Percentiles rank a stretch among this genome's conserved stretches.
These are phyloP conservation scores for Phlebiopsis flavidoalba DNA, from an alignment of 768 basidiomycete species.

Conservation along the genomic window DNA sequence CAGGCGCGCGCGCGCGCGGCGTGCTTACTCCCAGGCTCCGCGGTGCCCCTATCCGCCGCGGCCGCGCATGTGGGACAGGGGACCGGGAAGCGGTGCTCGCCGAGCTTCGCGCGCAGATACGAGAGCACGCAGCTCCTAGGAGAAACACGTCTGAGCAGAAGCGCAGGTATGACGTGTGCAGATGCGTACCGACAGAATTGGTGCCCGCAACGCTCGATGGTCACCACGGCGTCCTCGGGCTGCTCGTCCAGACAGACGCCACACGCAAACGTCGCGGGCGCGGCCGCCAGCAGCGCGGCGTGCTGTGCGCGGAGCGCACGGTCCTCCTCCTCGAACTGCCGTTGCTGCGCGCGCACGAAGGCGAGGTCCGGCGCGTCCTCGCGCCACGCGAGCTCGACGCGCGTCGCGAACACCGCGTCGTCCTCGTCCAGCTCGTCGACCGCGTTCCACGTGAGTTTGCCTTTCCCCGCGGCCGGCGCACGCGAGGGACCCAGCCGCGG, in stretches of 20 bases:
- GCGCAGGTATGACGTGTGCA: neutral
- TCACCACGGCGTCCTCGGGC: neutral
- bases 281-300: constrained; percentile 20
- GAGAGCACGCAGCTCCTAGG: constrained; percentile 7
- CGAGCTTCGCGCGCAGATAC: constrained; percentile 11
- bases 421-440: constrained; percentile 5
- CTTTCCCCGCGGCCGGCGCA: neutral
- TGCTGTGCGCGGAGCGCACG: constrained; percentile 30
- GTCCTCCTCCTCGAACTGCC: constrained; percentile 38
- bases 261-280: constrained; percentile 42
- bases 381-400: constrained; percentile 9
- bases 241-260: constrained; percentile 33
- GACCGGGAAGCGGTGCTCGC: constrained; percentile 12
- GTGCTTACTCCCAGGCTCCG: constrained; percentile 11
- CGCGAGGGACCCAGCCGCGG: too few relatives aligned
- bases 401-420: constrained; percentile 11
- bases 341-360: constrained; percentile 29
- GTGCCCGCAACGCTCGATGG: constrained; percentile 11
- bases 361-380: constrained; percentile 6
- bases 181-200: constrained; percentile 10
- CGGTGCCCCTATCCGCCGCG: constrained; percentile 5
- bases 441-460: constrained; percentile 1
- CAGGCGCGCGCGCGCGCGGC: too few relatives aligned
- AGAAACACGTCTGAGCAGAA: neutral
- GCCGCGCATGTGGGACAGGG: constrained; percentile 11